These are phyloP conservation scores for Didymella sp. DNA, from an alignment of 2,329 filamentous ascomycete species.

Conservation along the genomic window DNA sequence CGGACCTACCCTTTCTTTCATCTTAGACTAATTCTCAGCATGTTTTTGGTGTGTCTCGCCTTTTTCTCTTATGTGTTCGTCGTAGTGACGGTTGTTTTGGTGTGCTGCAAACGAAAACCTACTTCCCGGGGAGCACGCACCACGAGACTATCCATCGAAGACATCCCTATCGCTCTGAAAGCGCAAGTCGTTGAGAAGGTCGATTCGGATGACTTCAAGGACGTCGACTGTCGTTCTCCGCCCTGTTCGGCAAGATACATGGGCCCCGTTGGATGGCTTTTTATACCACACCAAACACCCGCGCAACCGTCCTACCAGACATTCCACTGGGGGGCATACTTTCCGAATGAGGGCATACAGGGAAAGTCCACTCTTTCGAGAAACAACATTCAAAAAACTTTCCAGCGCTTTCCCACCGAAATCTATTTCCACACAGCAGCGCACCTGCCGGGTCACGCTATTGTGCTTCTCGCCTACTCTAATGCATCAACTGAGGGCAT, in stretches of 20 bases:
- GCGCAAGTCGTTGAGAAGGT: too few species aligned
- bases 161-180: not conserved
- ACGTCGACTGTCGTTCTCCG: not conserved
- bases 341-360: not conserved
- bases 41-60: not conserved
- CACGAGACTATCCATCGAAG: not conserved
- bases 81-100: not conserved
- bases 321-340: not conserved
- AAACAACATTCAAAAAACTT: not conserved
- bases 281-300: not conserved
- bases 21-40: not conserved
- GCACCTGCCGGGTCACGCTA: not conserved
- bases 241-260: not conserved
- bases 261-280: not conserved
- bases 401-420: not conserved
- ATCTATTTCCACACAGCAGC: slow-evolving; percentile 6
- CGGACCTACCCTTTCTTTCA: not conserved
- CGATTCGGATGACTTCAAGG: not conserved
- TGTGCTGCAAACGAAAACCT: not conserved
- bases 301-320: not conserved
- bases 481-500: not conserved
- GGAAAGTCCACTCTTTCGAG: not conserved
- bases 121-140: not conserved
- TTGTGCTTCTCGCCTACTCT: not conserved
- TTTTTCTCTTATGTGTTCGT: not conserved